A percentile compares a stretch with the other conserved stretches of the same genome.
Conservation (phyloP, 2,329 filamentous ascomycete species). For the Scorias spongiosa region DNA sequence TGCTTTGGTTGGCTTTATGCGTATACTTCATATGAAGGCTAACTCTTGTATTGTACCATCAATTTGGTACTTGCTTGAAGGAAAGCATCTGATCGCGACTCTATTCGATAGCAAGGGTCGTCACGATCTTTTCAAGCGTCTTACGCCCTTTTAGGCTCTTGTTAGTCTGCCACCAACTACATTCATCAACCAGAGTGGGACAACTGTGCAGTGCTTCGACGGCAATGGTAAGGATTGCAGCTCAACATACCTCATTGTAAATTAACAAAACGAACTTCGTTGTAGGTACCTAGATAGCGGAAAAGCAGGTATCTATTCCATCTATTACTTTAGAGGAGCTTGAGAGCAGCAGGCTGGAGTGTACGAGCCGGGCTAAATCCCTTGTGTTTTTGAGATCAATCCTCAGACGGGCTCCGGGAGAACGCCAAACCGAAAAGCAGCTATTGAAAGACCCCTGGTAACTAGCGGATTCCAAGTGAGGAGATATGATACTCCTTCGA, state of each 20-base stretch:
- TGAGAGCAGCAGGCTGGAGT: background rate
- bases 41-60: too few species aligned
- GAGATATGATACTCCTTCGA: too few species aligned
- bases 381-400: background rate
- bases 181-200: constrained; percentile 6
- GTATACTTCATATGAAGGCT: too few species aligned
- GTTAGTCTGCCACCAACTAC: constrained; percentile 14
- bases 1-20: constrained; percentile 16
- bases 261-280: background rate
- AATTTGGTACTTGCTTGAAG: background rate
- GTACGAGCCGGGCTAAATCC: background rate
- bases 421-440: background rate
- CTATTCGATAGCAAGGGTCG: background rate
- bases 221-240: constrained; percentile 10
- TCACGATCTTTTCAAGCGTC: constrained; percentile 4
- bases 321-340: background rate
- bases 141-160: constrained; percentile 11
- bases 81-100: background rate
- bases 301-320: background rate
- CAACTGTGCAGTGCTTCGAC: constrained; percentile 6
- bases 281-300: background rate
- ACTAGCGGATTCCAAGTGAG: too few species aligned
- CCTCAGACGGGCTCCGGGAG: background rate
- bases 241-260: too few species aligned
- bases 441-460: background rate